Conservation (phyloP, 2,329 filamentous ascomycete genomes). For the Dactylellina sp. region DNA sequence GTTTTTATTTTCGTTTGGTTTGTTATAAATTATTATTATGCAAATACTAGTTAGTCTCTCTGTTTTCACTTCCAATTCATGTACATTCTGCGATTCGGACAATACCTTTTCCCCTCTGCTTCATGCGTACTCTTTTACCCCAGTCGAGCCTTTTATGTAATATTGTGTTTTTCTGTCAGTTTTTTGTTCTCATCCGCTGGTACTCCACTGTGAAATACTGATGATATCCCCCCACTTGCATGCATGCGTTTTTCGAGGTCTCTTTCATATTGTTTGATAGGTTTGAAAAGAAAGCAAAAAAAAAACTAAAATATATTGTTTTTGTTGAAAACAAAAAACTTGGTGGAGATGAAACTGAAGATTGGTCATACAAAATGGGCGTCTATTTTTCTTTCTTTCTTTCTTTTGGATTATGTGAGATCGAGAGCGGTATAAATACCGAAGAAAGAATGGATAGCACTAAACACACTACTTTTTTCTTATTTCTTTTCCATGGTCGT, state of each 20-base stretch:
- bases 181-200: background rate
- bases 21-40: conserved; percentile 15
- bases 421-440: background rate
- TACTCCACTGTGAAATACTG: conserved; percentile 4
- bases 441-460: conserved; percentile 9
- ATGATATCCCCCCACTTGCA: conserved; percentile 19
- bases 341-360: background rate
- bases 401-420: background rate
- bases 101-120: conserved; percentile 21
- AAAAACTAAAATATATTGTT: background rate
- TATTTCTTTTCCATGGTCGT: background rate
- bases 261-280: conserved; percentile 1
- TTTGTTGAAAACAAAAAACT: background rate
- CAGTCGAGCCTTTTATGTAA: conserved; percentile 26
- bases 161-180: conserved; percentile 5
- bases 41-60: conserved; percentile 6
- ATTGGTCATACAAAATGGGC: background rate
- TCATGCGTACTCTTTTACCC: background rate
- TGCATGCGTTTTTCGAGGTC: conserved; percentile 1
- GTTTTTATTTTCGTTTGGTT: conserved; percentile 26
- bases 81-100: conserved; percentile 45
- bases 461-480: background rate
- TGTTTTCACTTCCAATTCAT: conserved; percentile 24
- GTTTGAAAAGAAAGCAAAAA: background rate
- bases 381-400: background rate